These are phyloP conservation scores for Aspergillus mulundensis DNA, from an alignment of 495 filamentous ascomycete genomes.

Conservation along the genomic window DNA sequence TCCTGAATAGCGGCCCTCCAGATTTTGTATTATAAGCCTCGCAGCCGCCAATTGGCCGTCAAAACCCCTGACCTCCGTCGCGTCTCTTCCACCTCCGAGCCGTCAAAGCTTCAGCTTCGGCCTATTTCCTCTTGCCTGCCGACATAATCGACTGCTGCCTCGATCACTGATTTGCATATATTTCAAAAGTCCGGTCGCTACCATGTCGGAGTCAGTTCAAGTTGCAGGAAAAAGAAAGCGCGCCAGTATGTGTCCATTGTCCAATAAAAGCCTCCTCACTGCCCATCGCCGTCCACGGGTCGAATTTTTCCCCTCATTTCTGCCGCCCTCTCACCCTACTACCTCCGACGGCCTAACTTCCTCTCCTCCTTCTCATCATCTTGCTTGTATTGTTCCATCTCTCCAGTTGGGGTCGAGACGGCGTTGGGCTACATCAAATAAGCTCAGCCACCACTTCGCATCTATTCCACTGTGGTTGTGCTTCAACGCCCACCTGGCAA, in stretches of 20 bases:
- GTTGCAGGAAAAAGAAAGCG: constrained; percentile 48
- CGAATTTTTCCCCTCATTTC: constrained; percentile 12
- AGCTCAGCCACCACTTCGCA: not conserved
- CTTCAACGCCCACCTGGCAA: not conserved
- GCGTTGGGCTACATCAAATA: not conserved
- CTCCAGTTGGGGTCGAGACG: not conserved
- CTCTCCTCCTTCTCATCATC: constrained; percentile 1
- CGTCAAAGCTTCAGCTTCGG: not conserved
- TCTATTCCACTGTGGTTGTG: not conserved
- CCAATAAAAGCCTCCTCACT: constrained; percentile 10
- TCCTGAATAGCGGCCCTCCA: not conserved
- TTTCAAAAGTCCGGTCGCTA: constrained; percentile 2
- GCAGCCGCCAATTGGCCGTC: not conserved
- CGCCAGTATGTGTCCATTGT: constrained; percentile 33
- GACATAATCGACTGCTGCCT: not conserved
- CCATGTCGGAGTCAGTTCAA: constrained; percentile 37
- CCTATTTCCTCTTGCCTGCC: not conserved
- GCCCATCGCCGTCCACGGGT: constrained; percentile 5
- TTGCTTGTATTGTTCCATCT: not conserved
- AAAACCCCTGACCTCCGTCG: not conserved
- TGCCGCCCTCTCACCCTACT: constrained; percentile 3
- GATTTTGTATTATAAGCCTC: not conserved
- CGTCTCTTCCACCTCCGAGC: not conserved
- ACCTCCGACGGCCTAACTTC: not conserved
- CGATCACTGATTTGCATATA: not conserved